Evolutionary conservation across 257 asterid genomes (phyloP).

Genomic region (Solanum rostratum): DNA sequence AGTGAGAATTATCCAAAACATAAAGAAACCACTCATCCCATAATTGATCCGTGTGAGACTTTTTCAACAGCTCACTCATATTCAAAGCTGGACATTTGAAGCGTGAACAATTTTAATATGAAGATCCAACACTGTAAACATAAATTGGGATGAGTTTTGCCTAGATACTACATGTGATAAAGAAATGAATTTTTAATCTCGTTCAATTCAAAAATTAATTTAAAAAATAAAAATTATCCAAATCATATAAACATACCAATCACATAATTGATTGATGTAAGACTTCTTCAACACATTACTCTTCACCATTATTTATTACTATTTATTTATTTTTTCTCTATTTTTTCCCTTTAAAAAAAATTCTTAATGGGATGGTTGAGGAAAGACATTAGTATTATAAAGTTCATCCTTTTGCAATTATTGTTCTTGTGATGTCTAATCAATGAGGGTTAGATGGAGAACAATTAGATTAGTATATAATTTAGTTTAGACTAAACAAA

Average conservation of each 20-base stretch:
- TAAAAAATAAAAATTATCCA: rapidly evolving
- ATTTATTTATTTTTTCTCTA: too few relatives aligned
- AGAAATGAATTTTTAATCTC: background rate
- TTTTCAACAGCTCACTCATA: background rate
- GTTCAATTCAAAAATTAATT: background rate
- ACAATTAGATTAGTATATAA: background rate
- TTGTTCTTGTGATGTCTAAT: background rate
- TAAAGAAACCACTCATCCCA: background rate
- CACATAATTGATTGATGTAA: background rate
- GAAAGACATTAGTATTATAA: background rate
- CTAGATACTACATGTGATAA: background rate
- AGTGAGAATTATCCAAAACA: too few relatives aligned
- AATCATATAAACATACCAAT: background rate
- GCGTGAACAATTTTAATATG: background rate
- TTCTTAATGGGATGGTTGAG: background rate
- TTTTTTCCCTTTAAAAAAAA: too few relatives aligned
- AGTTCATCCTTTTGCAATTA: background rate
- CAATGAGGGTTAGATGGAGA: background rate
- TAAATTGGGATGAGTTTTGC: background rate
- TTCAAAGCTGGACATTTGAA: background rate
- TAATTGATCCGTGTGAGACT: background rate
- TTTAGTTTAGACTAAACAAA: background rate
- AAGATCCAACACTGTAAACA: background rate
- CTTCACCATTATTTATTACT: too few relatives aligned
- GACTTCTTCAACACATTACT: background rate